A percentile compares a stretch with the other conserved stretches of the same genome.
These are phyloP conservation scores for Aspergillus floridensis DNA, from an alignment of 2,329 filamentous ascomycete genomes.

Conservation along the genomic window DNA sequence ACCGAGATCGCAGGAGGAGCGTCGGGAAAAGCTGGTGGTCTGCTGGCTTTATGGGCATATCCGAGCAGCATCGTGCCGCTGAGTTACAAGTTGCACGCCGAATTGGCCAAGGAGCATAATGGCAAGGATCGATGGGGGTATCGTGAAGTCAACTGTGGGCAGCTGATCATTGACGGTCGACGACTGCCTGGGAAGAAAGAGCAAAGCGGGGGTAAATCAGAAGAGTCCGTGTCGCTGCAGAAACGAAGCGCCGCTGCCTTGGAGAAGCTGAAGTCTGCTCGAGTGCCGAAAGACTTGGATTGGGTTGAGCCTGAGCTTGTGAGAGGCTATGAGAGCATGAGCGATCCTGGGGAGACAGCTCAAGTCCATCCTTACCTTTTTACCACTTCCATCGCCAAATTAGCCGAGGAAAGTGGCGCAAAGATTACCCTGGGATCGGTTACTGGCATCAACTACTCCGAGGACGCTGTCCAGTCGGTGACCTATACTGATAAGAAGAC, in stretches of 20 bases:
- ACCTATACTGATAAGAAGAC: constrained; percentile 58
- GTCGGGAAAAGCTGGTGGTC: constrained; percentile 89
- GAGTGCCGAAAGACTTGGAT: constrained; percentile 73
- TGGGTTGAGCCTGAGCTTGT: constrained; percentile 74
- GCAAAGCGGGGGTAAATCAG: constrained; percentile 21
- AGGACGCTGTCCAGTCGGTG: constrained; percentile 59
- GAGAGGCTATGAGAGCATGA: constrained; percentile 77
- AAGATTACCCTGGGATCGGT: constrained; percentile 68
- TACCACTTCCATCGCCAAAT: constrained; percentile 75
- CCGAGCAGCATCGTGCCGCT: constrained; percentile 79
- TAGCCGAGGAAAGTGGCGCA: constrained; percentile 69
- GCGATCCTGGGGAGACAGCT: constrained; percentile 73
- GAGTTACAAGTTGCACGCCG: constrained; percentile 77
- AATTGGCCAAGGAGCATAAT: constrained; percentile 79
- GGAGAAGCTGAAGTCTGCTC: constrained; percentile 54
- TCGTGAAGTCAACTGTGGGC: constrained; percentile 71
- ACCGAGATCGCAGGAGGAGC: constrained; percentile 82
- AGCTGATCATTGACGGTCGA: constrained; percentile 54
- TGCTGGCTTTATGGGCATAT: constrained; percentile 90
- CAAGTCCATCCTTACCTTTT: constrained; percentile 94
- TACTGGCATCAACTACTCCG: constrained; percentile 60
- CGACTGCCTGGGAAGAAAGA: constrained; percentile 36
- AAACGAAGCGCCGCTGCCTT: constrained; percentile 55
- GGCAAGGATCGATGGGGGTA: constrained; percentile 85
- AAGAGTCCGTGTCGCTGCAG: constrained; percentile 51